A percentile compares a stretch with the other conserved stretches of the same genome.
These are phyloP conservation scores for Cercophora samala DNA, from an alignment of 495 filamentous ascomycete genomes.

Conservation along the genomic window DNA sequence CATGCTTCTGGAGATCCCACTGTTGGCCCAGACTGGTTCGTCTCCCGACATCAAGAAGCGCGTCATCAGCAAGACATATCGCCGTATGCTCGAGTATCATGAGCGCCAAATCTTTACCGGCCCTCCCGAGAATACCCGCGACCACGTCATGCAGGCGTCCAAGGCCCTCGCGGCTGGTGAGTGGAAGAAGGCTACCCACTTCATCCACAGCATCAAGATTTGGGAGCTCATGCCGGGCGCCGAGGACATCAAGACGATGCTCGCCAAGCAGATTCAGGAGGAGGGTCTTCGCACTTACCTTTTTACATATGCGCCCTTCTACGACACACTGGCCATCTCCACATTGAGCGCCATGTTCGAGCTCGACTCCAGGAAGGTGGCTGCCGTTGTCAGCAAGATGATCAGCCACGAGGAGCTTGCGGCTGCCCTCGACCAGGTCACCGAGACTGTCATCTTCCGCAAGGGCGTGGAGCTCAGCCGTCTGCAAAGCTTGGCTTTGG, in stretches of 20 bases:
- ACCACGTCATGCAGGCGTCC: constrained; percentile 98
- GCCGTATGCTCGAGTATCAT: constrained; percentile 98
- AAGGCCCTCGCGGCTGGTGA: constrained; percentile 94
- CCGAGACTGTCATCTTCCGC: constrained; percentile 95
- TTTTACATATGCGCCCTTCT: constrained; percentile 99
- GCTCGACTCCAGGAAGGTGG: constrained; percentile 80
- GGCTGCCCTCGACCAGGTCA: constrained; percentile 96
- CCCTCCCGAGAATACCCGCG: constrained; percentile 95
- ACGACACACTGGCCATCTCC: constrained; percentile 86
- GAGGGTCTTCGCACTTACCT: constrained; percentile 97
- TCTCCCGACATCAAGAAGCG: constrained; percentile 96
- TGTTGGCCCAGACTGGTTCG: constrained; percentile 92
- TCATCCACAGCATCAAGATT: constrained; percentile 97
- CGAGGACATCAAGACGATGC: constrained; percentile 91
- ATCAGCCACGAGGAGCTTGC: constrained; percentile 98
- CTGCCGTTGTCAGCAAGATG: constrained; percentile 97
- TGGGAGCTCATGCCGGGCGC: constrained; percentile 94
- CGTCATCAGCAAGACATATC: constrained; percentile 99
- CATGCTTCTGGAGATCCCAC: constrained; percentile 97
- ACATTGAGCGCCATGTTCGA: constrained; percentile 95
- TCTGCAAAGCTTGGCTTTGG: constrained; percentile 91
- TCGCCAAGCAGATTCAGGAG: constrained; percentile 95
- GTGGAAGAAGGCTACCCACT: constrained; percentile 92
- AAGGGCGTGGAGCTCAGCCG: constrained; percentile 97
- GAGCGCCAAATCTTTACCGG: constrained; percentile 99